phyloP scores from a whole-genome alignment of 192 early-diverging fungal genomes.

The Entomortierella beljakovae region DNA sequence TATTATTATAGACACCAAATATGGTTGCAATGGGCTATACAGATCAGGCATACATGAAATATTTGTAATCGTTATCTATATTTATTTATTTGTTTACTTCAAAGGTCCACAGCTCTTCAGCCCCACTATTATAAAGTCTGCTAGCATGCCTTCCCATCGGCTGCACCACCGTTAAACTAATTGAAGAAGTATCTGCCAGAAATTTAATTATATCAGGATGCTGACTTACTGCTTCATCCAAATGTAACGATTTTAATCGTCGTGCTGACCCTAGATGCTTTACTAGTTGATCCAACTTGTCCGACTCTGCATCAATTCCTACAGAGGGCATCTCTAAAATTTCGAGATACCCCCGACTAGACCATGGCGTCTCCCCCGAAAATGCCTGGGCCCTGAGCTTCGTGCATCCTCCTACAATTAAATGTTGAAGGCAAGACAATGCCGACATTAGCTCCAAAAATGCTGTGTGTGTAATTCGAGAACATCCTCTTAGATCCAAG shows the following conservation, averaged over 20 bases:
- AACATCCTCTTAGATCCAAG: slow-evolving; percentile 30
- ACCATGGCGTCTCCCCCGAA: slow-evolving; percentile 11
- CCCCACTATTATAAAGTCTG: not conserved
- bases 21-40: no score
- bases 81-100: no score
- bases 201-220: not conserved
- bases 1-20: no score
- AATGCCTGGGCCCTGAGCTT: slow-evolving; percentile 19
- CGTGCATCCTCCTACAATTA: slow-evolving; percentile 14
- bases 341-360: slow-evolving; percentile 10
- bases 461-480: slow-evolving; percentile 22
- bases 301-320: slow-evolving; percentile 11
- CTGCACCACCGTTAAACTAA: not conserved
- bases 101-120: no score
- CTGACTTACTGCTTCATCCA: slow-evolving; percentile 25
- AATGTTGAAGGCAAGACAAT: slow-evolving; percentile 1
- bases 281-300: slow-evolving; percentile 12
- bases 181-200: not conserved
- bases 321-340: slow-evolving; percentile 29
- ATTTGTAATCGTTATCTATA: no score
- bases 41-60: no score
- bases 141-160: not conserved
- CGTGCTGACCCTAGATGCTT: slow-evolving; percentile 13
- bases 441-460: slow-evolving; percentile 18
- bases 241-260: slow-evolving; percentile 2